Conservation (phyloP, 1,284 basidiomycete genomes). For the Fomitiporia mediterranea region DNA sequence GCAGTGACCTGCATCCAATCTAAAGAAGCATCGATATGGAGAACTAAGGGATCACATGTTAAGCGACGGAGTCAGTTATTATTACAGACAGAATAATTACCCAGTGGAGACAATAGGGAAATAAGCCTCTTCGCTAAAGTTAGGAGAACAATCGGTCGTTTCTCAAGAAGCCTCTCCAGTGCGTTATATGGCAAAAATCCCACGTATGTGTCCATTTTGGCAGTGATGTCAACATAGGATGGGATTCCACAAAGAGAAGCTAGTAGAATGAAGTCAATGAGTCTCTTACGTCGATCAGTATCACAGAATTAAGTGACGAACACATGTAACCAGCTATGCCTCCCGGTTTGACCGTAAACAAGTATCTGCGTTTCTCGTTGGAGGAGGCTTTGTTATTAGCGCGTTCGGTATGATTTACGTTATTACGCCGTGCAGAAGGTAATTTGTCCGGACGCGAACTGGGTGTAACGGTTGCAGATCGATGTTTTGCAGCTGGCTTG, state of each 20-base stretch:
- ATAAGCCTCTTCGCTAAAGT: constrained; percentile 96
- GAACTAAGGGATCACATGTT: constrained; percentile 47
- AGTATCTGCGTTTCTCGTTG: constrained; percentile 45
- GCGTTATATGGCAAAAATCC: constrained; percentile 90
- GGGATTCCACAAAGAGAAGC: constrained; percentile 89
- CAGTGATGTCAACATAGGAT: constrained; percentile 94
- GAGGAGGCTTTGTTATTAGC: background rate
- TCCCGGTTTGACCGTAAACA: constrained; percentile 96
- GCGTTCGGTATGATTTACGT: background rate
- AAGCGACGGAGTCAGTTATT: background rate
- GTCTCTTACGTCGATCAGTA: background rate
- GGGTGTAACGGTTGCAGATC: background rate
- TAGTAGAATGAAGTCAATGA: constrained; percentile 28
- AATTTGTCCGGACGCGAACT: background rate
- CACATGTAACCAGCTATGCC: constrained; percentile 98
- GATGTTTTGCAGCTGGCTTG: constrained; percentile 8
- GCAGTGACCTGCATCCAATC: constrained; percentile 98
- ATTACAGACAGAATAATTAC: constrained; percentile 38
- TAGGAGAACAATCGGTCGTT: constrained; percentile 90
- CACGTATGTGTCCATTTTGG: constrained; percentile 97
- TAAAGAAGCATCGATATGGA: constrained; percentile 95
- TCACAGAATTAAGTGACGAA: constrained; percentile 31
- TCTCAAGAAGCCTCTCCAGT: constrained; percentile 87
- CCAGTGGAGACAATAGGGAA: constrained; percentile 87
- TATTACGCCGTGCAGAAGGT: background rate